phyloP scores from a whole-genome alignment of 2,329 filamentous ascomycete species.

The Colletotrichum gloeosporioides region DNA sequence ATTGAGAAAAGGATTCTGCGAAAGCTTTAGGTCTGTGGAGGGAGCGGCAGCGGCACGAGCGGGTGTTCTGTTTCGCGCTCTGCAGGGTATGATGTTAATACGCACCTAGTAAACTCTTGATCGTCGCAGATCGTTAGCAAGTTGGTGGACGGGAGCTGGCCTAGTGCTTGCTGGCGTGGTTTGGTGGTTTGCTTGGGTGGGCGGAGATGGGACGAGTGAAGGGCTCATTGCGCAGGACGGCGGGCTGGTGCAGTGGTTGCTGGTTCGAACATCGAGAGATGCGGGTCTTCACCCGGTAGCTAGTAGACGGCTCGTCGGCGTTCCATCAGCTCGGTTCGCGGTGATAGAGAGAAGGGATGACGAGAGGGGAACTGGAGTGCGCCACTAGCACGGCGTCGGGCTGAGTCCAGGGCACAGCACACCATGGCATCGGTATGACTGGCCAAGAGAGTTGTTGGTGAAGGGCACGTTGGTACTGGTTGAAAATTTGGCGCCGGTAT shows the following conservation, averaged over 20 bases:
- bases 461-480: not conserved
- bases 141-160: not conserved
- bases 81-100: not conserved
- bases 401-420: not conserved
- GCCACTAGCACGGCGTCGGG: conserved; percentile 4
- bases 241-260: not conserved
- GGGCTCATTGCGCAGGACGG: not conserved
- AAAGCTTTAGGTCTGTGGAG: not conserved
- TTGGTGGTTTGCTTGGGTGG: not conserved
- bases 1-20: not conserved
- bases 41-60: conserved; percentile 1
- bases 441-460: not conserved
- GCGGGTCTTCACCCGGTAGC: conserved; percentile 11
- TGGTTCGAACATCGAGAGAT: not conserved
- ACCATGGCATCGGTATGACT: not conserved
- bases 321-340: conserved; percentile 19
- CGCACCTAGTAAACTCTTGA: not conserved
- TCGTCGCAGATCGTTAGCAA: conserved; percentile 5
- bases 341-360: not conserved
- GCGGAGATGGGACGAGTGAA: conserved; percentile 6
- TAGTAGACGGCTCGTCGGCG: conserved; percentile 15
- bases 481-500: not conserved
- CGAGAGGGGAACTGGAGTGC: not conserved
- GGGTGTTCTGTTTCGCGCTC: conserved; percentile 11
- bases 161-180: not conserved